Base-by-base conservation (phyloP, 148 eudicot species). In the Bassia scoparia region DNA sequence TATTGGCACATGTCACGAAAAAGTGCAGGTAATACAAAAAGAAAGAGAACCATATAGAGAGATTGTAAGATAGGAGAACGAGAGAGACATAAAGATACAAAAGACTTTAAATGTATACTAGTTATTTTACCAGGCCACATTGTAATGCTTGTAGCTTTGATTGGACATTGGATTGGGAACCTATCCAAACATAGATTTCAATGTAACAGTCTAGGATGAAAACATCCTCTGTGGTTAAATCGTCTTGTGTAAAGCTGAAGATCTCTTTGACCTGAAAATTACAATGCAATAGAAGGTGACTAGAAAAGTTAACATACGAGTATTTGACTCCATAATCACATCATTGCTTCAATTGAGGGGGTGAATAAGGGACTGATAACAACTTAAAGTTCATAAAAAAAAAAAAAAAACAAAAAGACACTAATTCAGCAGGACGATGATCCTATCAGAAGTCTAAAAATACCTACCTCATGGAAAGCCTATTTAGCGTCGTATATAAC, bases 191-290 rank as follows among this genome's bases (percentile, higher is more conserved):
- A 76, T 75, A 79, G 53, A 85, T 74, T 66, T 85, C 86, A 58
- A 62, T 60, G 68, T 73, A 73, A 73, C 86, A 85, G 81, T 85
- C 88, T 68, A 85, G 73, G n/a, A 83, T 62, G 35, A 82, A 72
- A 29, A 78, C 70, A 62, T 85, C 88, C 72, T 85, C 88, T 18
- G 88, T 85, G 62, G 86, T 83, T 73, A 85, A 74, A 76, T 85
- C 88, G 73, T 85, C 88, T 61, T 85, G 88, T 23, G 86, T 69
- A 61, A 80, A 85, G 84, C 71, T 85, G 78, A 75, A 85, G 59
- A 85, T 78, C 78, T 85, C 88, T 68, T 80, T 84, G 66, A 65
- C 68, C 68, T 53, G 61, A 5, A n/a, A 49, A 33, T 69, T 34
- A 34, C 41, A 68, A 12, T 3, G 35, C 27, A 16, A 21, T 15